Conservation (phyloP, 345 rosid species). For the Eucalyptus pauciflora region DNA sequence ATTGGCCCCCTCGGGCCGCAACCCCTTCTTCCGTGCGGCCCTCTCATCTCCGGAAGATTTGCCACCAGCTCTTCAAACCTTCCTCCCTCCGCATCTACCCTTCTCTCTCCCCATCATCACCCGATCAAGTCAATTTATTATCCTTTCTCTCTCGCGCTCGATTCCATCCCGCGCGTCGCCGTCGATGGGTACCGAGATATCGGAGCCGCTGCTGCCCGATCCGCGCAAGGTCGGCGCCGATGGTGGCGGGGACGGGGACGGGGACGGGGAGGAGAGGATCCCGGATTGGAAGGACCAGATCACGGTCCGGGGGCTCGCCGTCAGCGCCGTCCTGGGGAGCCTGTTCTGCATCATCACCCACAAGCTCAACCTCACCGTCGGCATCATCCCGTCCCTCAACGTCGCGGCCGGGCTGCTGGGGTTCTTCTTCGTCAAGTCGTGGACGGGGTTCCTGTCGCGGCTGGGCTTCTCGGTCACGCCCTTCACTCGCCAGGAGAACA, state of each 20-base stretch:
- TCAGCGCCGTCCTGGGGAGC: conserved; percentile 58
- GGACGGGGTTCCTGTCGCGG: conserved; percentile 59
- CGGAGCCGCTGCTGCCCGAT: conserved; percentile 32
- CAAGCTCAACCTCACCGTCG: conserved; percentile 83
- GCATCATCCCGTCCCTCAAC: conserved; percentile 80
- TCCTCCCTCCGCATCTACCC: neutral
- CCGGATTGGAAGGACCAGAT: conserved; percentile 97
- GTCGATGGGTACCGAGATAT: conserved; percentile 47
- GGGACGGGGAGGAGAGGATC: conserved; percentile 14
- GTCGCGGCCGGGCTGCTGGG: conserved; percentile 94
- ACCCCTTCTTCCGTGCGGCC: neutral
- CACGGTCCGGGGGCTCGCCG: conserved; percentile 60
- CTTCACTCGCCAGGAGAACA: conserved; percentile 86
- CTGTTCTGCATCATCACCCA: conserved; percentile 88
- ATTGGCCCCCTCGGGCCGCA: neutral
- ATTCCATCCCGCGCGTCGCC: neutral
- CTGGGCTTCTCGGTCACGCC: conserved; percentile 54
- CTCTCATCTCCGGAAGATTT: neutral
- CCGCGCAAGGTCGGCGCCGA: neutral
- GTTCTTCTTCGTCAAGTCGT: conserved; percentile 84
- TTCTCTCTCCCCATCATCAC: neutral
- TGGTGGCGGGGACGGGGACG: neutral
- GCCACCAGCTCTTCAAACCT: neutral
- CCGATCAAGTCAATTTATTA: neutral
- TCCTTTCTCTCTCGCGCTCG: neutral